phyloP scores from a whole-genome alignment of 2,329 filamentous ascomycete species.

The Penicillium sumatraense region DNA sequence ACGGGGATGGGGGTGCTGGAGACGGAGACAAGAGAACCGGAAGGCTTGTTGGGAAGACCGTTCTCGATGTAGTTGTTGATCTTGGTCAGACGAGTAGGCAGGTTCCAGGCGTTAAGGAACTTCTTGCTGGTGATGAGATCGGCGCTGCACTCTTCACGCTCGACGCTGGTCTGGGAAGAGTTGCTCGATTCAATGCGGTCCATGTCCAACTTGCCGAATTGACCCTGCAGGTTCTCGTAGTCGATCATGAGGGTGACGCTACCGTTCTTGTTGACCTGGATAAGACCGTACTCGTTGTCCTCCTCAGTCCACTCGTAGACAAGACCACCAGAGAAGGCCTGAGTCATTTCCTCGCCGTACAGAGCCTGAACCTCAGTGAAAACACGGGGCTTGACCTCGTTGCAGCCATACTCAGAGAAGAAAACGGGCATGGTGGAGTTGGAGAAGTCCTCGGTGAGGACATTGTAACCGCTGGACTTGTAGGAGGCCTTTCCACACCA shows the following conservation, averaged over 20 bases:
- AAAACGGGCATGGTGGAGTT: constrained; percentile 65
- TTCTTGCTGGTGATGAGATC: constrained; percentile 67
- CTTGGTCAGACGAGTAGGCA: constrained; percentile 71
- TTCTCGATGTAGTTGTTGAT: constrained; percentile 74
- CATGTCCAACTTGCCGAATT: constrained; percentile 78
- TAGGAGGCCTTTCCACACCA: constrained; percentile 67
- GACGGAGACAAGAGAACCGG: constrained; percentile 67
- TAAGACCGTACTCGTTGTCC: constrained; percentile 59
- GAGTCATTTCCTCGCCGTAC: constrained; percentile 64
- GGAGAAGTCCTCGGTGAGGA: constrained; percentile 62
- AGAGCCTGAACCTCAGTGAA: constrained; percentile 66
- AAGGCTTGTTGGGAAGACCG: constrained; percentile 69
- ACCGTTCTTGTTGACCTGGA: constrained; percentile 63
- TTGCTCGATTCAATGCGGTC: constrained; percentile 67
- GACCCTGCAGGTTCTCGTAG: constrained; percentile 73
- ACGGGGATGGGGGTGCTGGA: constrained; percentile 60
- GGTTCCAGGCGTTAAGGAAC: constrained; percentile 79
- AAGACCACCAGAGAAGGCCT: constrained; percentile 61
- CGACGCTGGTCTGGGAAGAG: constrained; percentile 57
- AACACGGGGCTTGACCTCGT: constrained; percentile 58
- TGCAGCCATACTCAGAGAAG: constrained; percentile 72
- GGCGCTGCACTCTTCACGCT: constrained; percentile 66
- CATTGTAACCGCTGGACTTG: constrained; percentile 59
- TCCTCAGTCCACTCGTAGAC: constrained; percentile 58
- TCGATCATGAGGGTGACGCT: constrained; percentile 65